Conservation (phyloP, 306 rosid genomes). For the Biancaea sappan region DNA sequence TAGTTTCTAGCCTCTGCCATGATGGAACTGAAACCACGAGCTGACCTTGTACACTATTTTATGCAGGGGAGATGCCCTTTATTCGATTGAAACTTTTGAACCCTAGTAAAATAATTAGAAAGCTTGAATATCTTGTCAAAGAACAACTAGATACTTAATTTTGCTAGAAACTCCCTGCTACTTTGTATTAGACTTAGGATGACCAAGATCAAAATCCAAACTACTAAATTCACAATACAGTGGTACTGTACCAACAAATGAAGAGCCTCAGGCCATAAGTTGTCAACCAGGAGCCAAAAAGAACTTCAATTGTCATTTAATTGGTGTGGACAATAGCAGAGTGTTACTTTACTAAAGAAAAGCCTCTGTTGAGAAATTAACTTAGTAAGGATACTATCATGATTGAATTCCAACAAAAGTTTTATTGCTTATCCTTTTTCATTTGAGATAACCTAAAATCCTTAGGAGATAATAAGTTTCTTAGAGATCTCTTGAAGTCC, state of each 20-base stretch:
- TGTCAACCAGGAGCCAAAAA: neutral
- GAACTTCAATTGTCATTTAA: neutral
- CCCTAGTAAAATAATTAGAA: neutral
- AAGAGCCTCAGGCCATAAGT: neutral
- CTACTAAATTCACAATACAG: neutral
- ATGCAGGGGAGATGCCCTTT: neutral
- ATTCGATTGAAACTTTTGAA: neutral
- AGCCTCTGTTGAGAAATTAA: neutral
- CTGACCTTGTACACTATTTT: neutral
- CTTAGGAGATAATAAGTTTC: neutral
- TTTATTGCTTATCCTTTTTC: neutral
- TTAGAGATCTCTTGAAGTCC: neutral
- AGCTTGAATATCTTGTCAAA: neutral
- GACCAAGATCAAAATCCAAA: neutral
- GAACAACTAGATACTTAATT: neutral
- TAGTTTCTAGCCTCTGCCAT: neutral
- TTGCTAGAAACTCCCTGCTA: neutral
- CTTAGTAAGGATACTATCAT: neutral
- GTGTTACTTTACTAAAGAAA: neutral
- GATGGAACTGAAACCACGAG: neutral
- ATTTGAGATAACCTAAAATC: neutral
- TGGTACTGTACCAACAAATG: neutral
- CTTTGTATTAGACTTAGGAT: neutral
- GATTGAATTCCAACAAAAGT: neutral
- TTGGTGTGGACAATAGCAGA: neutral